Percentiles rank a stretch among this genome's conserved stretches.
Evolutionary conservation across 139 green algal species (phyloP).

Genomic region (Chlamydomonas schloesseri): DNA sequence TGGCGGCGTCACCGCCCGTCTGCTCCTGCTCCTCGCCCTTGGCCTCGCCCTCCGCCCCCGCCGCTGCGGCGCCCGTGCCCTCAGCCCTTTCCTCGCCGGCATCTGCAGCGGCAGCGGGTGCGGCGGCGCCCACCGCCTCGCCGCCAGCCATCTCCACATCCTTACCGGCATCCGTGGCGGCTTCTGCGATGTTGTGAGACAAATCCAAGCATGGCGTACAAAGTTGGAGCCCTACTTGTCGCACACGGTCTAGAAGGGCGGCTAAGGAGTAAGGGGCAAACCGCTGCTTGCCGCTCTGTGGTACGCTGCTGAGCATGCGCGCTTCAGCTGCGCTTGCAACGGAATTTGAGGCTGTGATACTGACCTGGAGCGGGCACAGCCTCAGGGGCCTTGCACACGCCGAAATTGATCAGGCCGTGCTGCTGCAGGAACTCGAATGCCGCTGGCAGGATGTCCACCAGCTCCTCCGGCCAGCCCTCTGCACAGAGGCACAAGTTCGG

Average conservation of each 20-base stretch:
- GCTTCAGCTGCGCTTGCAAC: too few relatives aligned
- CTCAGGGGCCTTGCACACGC: constrained; percentile 4
- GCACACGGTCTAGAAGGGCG: too few relatives aligned
- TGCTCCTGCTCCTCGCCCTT: not conserved
- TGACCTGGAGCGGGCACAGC: not conserved
- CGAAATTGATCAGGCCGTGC: constrained; percentile 83
- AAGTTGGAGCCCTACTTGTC: too few relatives aligned
- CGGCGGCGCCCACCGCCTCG: too few relatives aligned
- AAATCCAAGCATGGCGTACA: too few relatives aligned
- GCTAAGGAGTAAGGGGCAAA: too few relatives aligned
- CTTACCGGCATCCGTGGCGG: not conserved
- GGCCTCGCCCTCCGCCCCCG: not conserved
- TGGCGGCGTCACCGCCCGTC: not conserved
- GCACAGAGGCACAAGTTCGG: too few relatives aligned
- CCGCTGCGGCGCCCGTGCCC: constrained; percentile 36
- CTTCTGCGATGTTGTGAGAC: too few relatives aligned
- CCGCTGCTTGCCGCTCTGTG: too few relatives aligned
- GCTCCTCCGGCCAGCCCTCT: constrained; percentile 22
- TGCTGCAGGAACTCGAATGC: constrained; percentile 71
- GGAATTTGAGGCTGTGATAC: too few relatives aligned
- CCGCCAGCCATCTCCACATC: too few relatives aligned
- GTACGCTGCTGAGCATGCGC: too few relatives aligned
- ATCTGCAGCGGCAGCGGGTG: not conserved
- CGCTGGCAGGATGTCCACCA: constrained; percentile 40
- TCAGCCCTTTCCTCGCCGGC: not conserved